A percentile compares a stretch with the other conserved stretches of the same genome.
These are phyloP conservation scores for Tetrahymena malaccensis DNA, from an alignment of 73 alveolate species.

Conservation along the genomic window DNA sequence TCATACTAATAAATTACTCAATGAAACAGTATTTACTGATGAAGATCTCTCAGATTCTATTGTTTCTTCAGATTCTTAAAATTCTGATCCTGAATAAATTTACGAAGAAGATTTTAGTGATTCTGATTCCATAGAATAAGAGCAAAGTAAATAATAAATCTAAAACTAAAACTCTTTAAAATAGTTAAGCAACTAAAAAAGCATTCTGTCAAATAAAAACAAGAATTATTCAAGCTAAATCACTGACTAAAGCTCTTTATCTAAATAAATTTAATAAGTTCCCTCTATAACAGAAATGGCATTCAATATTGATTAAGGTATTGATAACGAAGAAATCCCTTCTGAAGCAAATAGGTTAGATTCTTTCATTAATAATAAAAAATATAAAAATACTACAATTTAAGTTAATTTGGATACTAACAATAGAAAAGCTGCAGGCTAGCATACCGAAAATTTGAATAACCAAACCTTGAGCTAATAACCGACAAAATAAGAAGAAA, in stretches of 20 bases:
- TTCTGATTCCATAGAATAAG: not conserved
- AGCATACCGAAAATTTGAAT: not conserved
- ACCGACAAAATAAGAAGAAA: not conserved
- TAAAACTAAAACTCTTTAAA: not conserved
- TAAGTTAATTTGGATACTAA: not conserved
- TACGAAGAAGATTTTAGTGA: not conserved
- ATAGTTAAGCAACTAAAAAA: not conserved
- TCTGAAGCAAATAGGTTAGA: not conserved
- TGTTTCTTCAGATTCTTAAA: not conserved
- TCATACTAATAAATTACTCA: not conserved
- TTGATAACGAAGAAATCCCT: not conserved
- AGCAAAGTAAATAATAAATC: not conserved
- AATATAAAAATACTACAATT: not conserved
- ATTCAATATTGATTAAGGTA: not conserved
- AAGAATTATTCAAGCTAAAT: not conserved
- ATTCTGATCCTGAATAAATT: not conserved
- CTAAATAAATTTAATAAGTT: not conserved
- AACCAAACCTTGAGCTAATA: not conserved
- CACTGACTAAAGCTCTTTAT: not conserved
- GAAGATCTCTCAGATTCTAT: not conserved
- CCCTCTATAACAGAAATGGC: not conserved
- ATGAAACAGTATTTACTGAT: not conserved
- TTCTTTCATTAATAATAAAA: not conserved
- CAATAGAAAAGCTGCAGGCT: not conserved
- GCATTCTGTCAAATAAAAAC: not conserved